Evolutionary conservation across 2,329 filamentous ascomycete species (phyloP).

Genomic region (Fusarium caatingaense): DNA sequence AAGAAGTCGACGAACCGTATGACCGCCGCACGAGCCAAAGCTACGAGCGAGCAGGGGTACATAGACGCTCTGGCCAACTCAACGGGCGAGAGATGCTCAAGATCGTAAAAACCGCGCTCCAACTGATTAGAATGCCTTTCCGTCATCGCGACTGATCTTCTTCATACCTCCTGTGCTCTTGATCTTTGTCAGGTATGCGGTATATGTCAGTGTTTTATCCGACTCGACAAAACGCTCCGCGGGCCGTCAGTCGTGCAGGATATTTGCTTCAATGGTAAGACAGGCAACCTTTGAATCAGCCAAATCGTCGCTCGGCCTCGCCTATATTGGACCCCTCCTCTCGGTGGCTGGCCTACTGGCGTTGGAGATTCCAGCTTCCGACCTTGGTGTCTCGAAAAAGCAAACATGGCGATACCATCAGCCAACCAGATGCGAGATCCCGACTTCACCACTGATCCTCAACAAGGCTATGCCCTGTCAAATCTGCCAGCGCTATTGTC

Average conservation of each 20-base stretch:
- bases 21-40: constrained; percentile 42
- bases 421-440: constrained; percentile 34
- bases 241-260: not conserved
- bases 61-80: not conserved
- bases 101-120: constrained; percentile 34
- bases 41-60: constrained; percentile 32
- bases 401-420: constrained; percentile 36
- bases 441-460: constrained; percentile 23
- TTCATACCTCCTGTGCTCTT: constrained; percentile 7
- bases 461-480: constrained; percentile 41
- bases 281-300: constrained; percentile 7
- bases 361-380: constrained; percentile 38
- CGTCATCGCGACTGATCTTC: constrained; percentile 13
- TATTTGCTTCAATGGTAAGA: constrained; percentile 1
- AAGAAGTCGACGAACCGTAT: constrained; percentile 40
- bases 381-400: constrained; percentile 41
- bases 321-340: constrained; percentile 15
- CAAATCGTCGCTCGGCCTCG: constrained; percentile 28
- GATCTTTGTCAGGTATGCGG: constrained; percentile 9
- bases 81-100: constrained; percentile 5
- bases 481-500: constrained; percentile 26
- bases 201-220: not conserved
- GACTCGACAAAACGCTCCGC: constrained; percentile 5
- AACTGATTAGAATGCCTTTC: constrained; percentile 14
- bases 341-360: constrained; percentile 28